phyloP scores from a whole-genome alignment of 768 basidiomycete genomes.

The Trametes elegans region DNA sequence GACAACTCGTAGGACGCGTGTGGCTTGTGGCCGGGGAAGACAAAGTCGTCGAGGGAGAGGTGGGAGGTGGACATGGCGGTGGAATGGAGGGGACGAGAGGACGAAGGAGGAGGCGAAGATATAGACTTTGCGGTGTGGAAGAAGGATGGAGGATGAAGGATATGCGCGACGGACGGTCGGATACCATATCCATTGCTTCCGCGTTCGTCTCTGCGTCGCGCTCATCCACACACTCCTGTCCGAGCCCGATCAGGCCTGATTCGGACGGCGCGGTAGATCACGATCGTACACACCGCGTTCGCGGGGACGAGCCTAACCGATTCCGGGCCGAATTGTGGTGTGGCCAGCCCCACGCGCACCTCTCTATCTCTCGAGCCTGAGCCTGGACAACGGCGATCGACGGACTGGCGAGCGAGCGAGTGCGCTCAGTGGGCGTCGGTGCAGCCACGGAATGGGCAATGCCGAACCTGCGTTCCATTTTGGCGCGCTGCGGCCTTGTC shows the following conservation, averaged over 20 bases:
- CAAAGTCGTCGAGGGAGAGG: conserved; percentile 21
- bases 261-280: conserved; percentile 3
- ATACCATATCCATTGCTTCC: conserved; percentile 14
- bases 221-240: conserved; percentile 5
- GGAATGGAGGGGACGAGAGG: not conserved
- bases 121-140: conserved; percentile 11
- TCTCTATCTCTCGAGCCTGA: too few species aligned
- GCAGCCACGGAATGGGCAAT: not conserved
- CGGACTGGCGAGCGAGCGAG: not conserved
- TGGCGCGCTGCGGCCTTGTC: not conserved
- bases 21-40: conserved; percentile 9
- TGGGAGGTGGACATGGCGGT: conserved; percentile 22
- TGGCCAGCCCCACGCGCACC: not conserved
- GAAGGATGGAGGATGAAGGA: conserved; percentile 12
- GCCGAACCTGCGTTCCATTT: conserved; percentile 2
- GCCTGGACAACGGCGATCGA: conserved; percentile 2
- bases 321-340: conserved; percentile 1
- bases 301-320: not conserved
- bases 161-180: conserved; percentile 13
- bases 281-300: not conserved
- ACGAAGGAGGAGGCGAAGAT: not conserved
- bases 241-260: conserved; percentile 11
- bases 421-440: not conserved
- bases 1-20: conserved; percentile 20
- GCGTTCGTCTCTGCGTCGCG: not conserved